A percentile compares a stretch with the other conserved stretches of the same genome.
phyloP scores from a whole-genome alignment of 208 protist species.

The Acanthamoeba lenticulata region DNA sequence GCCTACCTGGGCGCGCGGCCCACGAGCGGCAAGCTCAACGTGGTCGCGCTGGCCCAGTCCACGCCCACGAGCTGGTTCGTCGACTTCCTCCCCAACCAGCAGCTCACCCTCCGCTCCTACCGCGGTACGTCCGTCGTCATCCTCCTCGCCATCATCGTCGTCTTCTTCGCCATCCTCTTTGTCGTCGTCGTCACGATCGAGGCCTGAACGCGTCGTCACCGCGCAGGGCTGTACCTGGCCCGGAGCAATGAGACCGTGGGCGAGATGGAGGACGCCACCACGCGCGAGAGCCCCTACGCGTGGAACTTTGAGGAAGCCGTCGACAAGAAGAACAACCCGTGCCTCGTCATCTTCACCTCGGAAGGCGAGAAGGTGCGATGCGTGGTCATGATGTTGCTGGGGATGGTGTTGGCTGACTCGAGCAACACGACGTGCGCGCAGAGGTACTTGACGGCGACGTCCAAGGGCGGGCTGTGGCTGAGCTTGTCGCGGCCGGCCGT shows the following conservation, averaged over 20 bases:
- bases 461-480: neutral
- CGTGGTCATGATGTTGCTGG: too few relatives aligned
- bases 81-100: neutral
- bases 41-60: neutral
- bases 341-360: neutral
- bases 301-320: neutral
- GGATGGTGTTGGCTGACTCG: too few relatives aligned
- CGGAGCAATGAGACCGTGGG: neutral
- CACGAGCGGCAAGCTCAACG: slow-evolving; percentile 19
- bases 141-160: too few relatives aligned
- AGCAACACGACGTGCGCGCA: neutral
- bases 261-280: neutral
- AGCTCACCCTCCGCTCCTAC: neutral
- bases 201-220: too few relatives aligned
- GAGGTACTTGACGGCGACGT: neutral
- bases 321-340: neutral
- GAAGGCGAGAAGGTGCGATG: slow-evolving; percentile 20
- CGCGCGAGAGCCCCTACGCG: neutral
- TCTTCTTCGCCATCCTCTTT: too few relatives aligned
- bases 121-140: neutral
- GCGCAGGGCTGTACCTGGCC: neutral
- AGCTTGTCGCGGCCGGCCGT: neutral
- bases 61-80: slow-evolving; percentile 10
- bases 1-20: neutral
- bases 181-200: too few relatives aligned